Percentiles rank a stretch among this genome's conserved stretches.
Conservation (phyloP, 768 basidiomycete species). For the Gymnopilus junonius region DNA sequence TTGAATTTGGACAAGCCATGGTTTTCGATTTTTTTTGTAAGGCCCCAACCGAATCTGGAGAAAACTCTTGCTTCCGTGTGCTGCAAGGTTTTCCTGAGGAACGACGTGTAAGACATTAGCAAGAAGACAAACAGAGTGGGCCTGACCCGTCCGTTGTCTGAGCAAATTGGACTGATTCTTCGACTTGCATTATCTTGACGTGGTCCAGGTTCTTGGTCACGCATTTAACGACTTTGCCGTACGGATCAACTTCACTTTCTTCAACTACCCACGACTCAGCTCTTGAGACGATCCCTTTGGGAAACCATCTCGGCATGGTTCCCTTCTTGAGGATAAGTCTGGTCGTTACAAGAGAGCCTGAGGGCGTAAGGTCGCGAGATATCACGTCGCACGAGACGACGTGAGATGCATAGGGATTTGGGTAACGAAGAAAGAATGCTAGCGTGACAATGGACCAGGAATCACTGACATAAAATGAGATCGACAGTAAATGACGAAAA, state of each 20-base stretch:
- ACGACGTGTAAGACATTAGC: constrained; percentile 3
- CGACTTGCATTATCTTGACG: constrained; percentile 91
- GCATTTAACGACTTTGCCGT: constrained; percentile 76
- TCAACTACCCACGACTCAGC: constrained; percentile 96
- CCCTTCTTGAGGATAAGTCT: constrained; percentile 93
- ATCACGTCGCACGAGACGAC: constrained; percentile 96
- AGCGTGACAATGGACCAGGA: constrained; percentile 92
- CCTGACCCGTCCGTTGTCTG: constrained; percentile 73
- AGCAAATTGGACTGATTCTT: constrained; percentile 77
- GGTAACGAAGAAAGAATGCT: constrained; percentile 94
- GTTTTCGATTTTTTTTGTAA: constrained; percentile 85
- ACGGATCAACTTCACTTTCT: constrained; percentile 91
- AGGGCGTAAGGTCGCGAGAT: constrained; percentile 72
- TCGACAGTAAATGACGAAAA: not conserved
- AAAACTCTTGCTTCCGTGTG: constrained; percentile 84
- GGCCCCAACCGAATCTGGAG: constrained; percentile 91
- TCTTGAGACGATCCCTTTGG: constrained; percentile 77
- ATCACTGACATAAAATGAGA: constrained; percentile 58
- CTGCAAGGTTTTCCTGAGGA: constrained; percentile 74
- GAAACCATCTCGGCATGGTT: constrained; percentile 91
- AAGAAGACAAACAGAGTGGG: not conserved
- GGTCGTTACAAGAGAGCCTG: constrained; percentile 81
- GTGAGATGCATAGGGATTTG: constrained; percentile 93
- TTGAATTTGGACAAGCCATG: constrained; percentile 87
- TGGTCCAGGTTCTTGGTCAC: constrained; percentile 91